phyloP scores from a whole-genome alignment of 2,329 filamentous ascomycete species.

The Fusarium solani-melongenae region DNA sequence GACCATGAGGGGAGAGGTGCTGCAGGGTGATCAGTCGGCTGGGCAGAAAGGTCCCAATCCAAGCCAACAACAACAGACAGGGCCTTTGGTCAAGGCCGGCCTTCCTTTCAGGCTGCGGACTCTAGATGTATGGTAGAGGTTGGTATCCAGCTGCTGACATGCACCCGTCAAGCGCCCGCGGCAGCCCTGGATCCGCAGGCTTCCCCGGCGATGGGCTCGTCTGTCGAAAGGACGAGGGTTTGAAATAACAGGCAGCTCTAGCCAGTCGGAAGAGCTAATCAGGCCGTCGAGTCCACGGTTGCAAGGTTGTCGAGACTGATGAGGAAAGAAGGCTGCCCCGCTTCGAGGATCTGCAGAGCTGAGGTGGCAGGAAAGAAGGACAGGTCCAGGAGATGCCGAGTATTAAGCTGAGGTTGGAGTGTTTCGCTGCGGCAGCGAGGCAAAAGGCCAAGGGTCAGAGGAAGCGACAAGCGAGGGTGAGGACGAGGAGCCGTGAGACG shows the following conservation, averaged over 20 bases:
- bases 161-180: conserved; percentile 1
- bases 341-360: conserved; percentile 37
- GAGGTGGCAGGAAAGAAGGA: conserved; percentile 31
- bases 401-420: conserved; percentile 19
- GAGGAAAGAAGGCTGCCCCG: conserved; percentile 31
- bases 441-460: conserved; percentile 26
- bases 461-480: conserved; percentile 47
- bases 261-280: conserved; percentile 13
- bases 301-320: conserved; percentile 27
- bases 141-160: conserved; percentile 7
- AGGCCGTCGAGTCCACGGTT: conserved; percentile 10
- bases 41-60: conserved; percentile 27
- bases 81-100: neutral
- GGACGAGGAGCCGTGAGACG: conserved; percentile 56
- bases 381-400: conserved; percentile 14
- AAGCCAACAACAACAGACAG: conserved; percentile 21
- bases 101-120: neutral
- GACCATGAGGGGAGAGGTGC: conserved; percentile 63
- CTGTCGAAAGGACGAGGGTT: neutral
- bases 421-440: conserved; percentile 21
- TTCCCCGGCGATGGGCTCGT: neutral
- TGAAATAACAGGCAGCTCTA: conserved; percentile 6
- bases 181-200: neutral
- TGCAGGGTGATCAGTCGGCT: conserved; percentile 29
- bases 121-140: conserved; percentile 10